phyloP scores from a whole-genome alignment of 305 asterid genomes.

The Caryopteris hybrid region DNA sequence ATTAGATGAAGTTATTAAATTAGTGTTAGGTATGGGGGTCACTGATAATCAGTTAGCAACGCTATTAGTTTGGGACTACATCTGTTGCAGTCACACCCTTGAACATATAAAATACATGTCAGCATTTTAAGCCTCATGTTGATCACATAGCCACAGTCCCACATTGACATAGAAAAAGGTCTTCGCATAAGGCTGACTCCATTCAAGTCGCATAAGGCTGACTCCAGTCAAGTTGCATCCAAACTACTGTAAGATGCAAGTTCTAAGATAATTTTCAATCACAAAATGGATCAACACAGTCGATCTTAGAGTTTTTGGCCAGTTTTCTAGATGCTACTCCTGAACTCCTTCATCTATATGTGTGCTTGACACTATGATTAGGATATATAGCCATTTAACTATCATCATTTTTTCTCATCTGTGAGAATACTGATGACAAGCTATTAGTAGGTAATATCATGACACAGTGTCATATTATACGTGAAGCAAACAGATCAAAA shows the following conservation, averaged over 20 bases:
- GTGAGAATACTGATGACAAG: background rate
- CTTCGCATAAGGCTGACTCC: background rate
- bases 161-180: background rate
- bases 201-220: background rate
- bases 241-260: background rate
- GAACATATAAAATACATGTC: background rate
- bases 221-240: background rate
- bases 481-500: too few relatives aligned
- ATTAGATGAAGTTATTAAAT: background rate
- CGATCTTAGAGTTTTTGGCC: background rate
- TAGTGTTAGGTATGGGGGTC: too few relatives aligned
- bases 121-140: background rate
- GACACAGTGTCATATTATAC: background rate
- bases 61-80: background rate
- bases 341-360: background rate
- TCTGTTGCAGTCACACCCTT: background rate
- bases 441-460: background rate
- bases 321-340: background rate
- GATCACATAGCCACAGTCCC: background rate
- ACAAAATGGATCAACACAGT: background rate
- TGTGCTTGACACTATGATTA: background rate
- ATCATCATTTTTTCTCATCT: background rate
- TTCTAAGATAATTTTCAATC: background rate
- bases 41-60: too few relatives aligned
- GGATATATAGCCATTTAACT: background rate